These are phyloP conservation scores for Acacia concinna DNA, from an alignment of 331 rosid species.

Conservation along the genomic window DNA sequence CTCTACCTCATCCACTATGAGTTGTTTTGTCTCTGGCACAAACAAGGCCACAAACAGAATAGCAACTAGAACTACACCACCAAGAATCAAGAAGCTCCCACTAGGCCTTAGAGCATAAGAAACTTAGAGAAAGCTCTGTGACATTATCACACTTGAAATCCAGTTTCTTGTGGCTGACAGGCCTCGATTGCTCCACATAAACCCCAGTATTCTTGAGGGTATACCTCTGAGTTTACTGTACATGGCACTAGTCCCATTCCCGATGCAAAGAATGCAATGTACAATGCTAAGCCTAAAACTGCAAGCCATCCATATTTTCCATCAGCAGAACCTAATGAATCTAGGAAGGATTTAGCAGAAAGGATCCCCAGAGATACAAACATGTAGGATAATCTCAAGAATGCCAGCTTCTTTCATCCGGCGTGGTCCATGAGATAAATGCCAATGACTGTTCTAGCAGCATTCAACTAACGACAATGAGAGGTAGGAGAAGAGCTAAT, in stretches of 20 bases:
- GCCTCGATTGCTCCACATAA: conserved; percentile 82
- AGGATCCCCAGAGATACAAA: conserved; percentile 57
- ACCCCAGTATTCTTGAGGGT: conserved; percentile 78
- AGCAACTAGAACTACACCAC: conserved; percentile 55
- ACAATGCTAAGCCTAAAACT: conserved; percentile 58
- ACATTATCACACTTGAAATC: conserved; percentile 73
- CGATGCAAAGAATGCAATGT: conserved; percentile 66
- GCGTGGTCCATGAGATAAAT: conserved; percentile 70
- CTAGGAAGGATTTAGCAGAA: conserved; percentile 51
- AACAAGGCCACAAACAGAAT: conserved; percentile 55
- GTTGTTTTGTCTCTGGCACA: conserved; percentile 82
- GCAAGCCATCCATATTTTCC: conserved; percentile 63
- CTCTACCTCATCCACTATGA: conserved; percentile 78
- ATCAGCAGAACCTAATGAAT: conserved; percentile 42
- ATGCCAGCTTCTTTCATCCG: conserved; percentile 71
- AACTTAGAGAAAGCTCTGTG: conserved; percentile 64
- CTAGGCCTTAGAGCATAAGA: conserved; percentile 62
- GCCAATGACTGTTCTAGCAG: conserved; percentile 69
- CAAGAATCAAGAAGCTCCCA: conserved; percentile 64
- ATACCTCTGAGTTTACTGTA: conserved; percentile 88
- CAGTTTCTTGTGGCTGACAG: conserved; percentile 91
- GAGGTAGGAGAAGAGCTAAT: conserved; percentile 71
- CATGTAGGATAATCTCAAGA: conserved; percentile 62
- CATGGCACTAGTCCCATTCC: conserved; percentile 95
- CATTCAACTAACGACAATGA: conserved; percentile 54